A percentile compares a stretch with the other conserved stretches of the same genome.
Evolutionary conservation across 768 basidiomycete species (phyloP).

Genomic region (Tephrocybe rancida): DNA sequence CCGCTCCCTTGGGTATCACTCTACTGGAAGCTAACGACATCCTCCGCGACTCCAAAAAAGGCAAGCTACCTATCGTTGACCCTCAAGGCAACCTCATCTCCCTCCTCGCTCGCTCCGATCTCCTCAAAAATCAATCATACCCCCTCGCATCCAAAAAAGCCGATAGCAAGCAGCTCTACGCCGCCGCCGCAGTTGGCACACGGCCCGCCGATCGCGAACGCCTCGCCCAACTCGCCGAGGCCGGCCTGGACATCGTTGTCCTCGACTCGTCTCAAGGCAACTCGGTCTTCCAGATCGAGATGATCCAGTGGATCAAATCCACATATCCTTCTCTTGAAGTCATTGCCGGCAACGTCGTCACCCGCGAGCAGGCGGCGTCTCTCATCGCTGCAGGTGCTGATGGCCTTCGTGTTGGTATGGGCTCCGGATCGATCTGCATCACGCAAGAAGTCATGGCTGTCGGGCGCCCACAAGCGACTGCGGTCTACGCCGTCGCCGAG

Average conservation of each 20-base stretch:
- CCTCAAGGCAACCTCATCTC: constrained; percentile 56
- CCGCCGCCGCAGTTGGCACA: constrained; percentile 95
- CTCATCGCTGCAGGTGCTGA: constrained; percentile 96
- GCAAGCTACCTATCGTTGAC: constrained; percentile 83
- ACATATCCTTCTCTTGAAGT: constrained; percentile 88
- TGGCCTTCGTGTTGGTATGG: constrained; percentile 96
- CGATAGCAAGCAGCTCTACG: constrained; percentile 91
- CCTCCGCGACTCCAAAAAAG: constrained; percentile 95
- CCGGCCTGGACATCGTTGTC: constrained; percentile 93
- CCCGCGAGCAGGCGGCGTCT: constrained; percentile 93
- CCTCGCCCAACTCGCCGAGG: constrained; percentile 83
- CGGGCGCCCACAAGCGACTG: constrained; percentile 95
- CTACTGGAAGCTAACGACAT: constrained; percentile 91
- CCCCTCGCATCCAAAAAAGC: constrained; percentile 93
- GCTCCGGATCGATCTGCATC: constrained; percentile 97
- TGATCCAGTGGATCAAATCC: constrained; percentile 91
- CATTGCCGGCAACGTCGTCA: constrained; percentile 97
- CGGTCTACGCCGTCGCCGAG: constrained; percentile 96
- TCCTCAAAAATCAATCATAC: constrained; percentile 96
- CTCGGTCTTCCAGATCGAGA: constrained; percentile 90
- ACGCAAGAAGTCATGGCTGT: constrained; percentile 99
- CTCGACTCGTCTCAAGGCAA: constrained; percentile 98
- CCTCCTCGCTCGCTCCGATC: constrained; percentile 94
- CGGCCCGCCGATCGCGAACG: constrained; percentile 87
- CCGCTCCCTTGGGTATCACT: constrained; percentile 86